Percentiles rank a stretch among this genome's conserved stretches.
Evolutionary conservation across 768 basidiomycete species (phyloP).

Genomic region (Boletus vinaceobasis): DNA sequence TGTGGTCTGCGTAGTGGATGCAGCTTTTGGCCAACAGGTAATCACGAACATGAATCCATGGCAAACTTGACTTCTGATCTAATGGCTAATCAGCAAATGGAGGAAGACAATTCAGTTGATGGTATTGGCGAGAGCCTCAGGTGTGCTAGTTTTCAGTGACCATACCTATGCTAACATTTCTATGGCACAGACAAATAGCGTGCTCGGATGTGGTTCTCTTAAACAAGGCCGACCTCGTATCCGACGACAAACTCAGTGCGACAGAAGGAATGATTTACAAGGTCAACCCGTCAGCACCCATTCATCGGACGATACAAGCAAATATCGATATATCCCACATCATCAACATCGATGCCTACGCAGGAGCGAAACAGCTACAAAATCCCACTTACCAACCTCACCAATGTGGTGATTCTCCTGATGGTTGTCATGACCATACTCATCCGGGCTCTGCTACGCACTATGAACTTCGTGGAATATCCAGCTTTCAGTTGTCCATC

Average conservation of each 20-base stretch:
- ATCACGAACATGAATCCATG: constrained; percentile 31
- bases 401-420: constrained; percentile 31
- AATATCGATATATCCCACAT: constrained; percentile 72
- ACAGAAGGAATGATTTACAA: constrained; percentile 62
- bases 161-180: not conserved
- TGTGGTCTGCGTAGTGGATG: constrained; percentile 91
- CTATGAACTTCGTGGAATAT: constrained; percentile 78
- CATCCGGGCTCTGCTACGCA: constrained; percentile 42
- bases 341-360: constrained; percentile 80
- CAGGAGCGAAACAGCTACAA: constrained; percentile 39
- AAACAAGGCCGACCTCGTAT: constrained; percentile 85
- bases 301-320: constrained; percentile 69
- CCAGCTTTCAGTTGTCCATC: constrained; percentile 69
- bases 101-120: constrained; percentile 67
- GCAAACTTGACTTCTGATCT: constrained; percentile 5
- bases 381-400: constrained; percentile 25
- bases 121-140: constrained; percentile 75
- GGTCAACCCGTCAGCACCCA: constrained; percentile 77
- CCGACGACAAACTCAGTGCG: constrained; percentile 38
- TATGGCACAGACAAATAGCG: constrained; percentile 79
- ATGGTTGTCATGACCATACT: constrained; percentile 30
- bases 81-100: constrained; percentile 64
- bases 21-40: constrained; percentile 70
- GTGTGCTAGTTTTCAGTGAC: constrained; percentile 36
- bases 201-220: constrained; percentile 87